phyloP scores from a whole-genome alignment of 2,329 filamentous ascomycete genomes.

The Neofusicoccum laricinum region DNA sequence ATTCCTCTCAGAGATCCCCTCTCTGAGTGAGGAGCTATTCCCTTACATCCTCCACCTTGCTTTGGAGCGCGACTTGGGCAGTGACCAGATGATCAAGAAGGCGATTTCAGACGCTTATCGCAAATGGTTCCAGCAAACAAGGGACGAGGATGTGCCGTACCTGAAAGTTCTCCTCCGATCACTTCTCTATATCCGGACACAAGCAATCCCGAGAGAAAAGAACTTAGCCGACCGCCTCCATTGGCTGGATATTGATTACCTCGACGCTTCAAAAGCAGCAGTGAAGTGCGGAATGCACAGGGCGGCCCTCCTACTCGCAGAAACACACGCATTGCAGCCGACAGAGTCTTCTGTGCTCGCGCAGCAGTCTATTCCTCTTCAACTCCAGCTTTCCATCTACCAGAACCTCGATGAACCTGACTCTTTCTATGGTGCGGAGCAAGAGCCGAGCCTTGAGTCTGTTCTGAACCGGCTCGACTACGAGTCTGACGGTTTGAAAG shows the following conservation, averaged over 20 bases:
- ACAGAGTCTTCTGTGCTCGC: constrained; percentile 52
- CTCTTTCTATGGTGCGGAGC: constrained; percentile 86
- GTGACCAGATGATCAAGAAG: constrained; percentile 55
- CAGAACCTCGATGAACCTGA: constrained; percentile 94
- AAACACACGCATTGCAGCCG: constrained; percentile 62
- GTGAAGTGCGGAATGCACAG: constrained; percentile 80
- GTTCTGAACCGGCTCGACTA: constrained; percentile 83
- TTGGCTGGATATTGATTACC: constrained; percentile 84
- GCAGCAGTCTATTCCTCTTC: constrained; percentile 49
- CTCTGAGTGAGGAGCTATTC: constrained; percentile 71
- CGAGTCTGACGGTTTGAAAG: constrained; percentile 82
- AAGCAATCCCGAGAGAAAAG: constrained; percentile 68
- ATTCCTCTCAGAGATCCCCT: constrained; percentile 63
- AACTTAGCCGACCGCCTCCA: constrained; percentile 74
- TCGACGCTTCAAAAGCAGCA: constrained; percentile 68
- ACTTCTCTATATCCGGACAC: constrained; percentile 84
- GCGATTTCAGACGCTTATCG: constrained; percentile 63
- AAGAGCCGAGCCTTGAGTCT: constrained; percentile 70
- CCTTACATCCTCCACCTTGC: constrained; percentile 84
- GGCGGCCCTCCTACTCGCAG: constrained; percentile 78
- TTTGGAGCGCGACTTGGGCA: constrained; percentile 65
- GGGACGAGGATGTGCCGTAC: constrained; percentile 55
- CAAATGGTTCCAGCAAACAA: constrained; percentile 57
- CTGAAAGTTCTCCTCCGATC: constrained; percentile 72
- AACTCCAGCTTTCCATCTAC: constrained; percentile 78